Evolutionary conservation across 2,329 filamentous ascomycete species (phyloP).

Genomic region (Microsporum ferrugineum): DNA sequence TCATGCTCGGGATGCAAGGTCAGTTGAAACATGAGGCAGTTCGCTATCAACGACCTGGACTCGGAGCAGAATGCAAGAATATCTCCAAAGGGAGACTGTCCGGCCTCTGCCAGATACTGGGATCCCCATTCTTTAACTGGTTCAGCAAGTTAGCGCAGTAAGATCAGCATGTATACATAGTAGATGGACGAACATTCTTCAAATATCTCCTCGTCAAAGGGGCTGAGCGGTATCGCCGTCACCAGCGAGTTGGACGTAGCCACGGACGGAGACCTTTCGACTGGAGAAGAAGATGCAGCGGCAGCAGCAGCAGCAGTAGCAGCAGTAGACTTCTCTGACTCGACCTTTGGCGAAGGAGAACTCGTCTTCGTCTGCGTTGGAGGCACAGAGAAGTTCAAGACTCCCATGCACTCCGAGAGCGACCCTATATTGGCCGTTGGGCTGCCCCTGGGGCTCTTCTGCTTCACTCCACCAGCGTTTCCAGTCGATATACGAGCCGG

Average conservation of each 20-base stretch:
- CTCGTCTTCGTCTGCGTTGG: not conserved
- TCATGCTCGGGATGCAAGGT: conserved; percentile 9
- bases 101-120: conserved; percentile 9
- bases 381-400: not conserved
- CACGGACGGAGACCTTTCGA: not conserved
- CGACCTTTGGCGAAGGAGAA: not conserved
- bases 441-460: not conserved
- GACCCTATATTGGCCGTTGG: not conserved
- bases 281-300: not conserved
- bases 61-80: conserved; percentile 8
- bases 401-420: conserved; percentile 1
- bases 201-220: conserved; percentile 11
- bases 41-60: conserved; percentile 11
- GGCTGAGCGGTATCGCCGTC: not conserved
- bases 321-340: not conserved
- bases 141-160: not conserved
- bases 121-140: conserved; percentile 12
- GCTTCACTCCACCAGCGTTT: not conserved
- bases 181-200: conserved; percentile 8
- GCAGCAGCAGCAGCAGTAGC: not conserved
- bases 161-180: not conserved
- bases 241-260: not conserved
- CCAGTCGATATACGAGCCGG: not conserved
- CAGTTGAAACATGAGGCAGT: conserved; percentile 12
- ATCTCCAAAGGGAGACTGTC: conserved; percentile 8